A percentile compares a stretch with the other conserved stretches of the same genome.
phyloP scores from a whole-genome alignment of 306 rosid genomes.

The Coriaria nepalensis region DNA sequence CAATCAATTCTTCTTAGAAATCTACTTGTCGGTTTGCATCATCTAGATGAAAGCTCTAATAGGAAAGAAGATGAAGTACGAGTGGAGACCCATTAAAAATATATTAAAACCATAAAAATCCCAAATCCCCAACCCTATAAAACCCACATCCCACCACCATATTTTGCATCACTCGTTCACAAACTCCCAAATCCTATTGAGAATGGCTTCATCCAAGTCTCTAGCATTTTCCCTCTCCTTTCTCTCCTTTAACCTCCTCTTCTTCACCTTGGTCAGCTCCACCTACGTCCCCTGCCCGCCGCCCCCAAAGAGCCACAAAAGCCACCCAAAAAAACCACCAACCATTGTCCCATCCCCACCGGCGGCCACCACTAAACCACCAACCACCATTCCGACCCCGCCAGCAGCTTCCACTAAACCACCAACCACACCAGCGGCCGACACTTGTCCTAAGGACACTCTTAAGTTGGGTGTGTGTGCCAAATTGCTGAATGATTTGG shows the following conservation, averaged over 20 bases:
- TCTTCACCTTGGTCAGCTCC: slow-evolving; percentile 31
- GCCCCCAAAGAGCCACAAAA: slow-evolving; percentile 13
- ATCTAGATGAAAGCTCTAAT: too few relatives aligned
- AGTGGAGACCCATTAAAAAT: too few relatives aligned
- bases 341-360: neutral
- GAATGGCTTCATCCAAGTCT: too few relatives aligned
- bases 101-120: too few relatives aligned
- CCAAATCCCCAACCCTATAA: too few relatives aligned
- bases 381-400: neutral
- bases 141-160: too few relatives aligned
- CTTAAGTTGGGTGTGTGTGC: slow-evolving; percentile 40
- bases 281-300: slow-evolving; percentile 30
- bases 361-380: neutral
- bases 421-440: neutral
- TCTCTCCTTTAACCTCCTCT: slow-evolving; percentile 21
- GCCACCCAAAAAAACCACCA: neutral
- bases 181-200: too few relatives aligned
- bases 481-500: slow-evolving; percentile 22
- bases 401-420: neutral
- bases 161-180: neutral
- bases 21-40: too few relatives aligned
- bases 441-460: slow-evolving; percentile 25
- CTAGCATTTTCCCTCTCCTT: slow-evolving; percentile 3
- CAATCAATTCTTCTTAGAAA: too few relatives aligned
- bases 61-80: too few relatives aligned